Conservation (phyloP, 352 stramenopile genomes). For the Saprolegnia parasitica region DNA sequence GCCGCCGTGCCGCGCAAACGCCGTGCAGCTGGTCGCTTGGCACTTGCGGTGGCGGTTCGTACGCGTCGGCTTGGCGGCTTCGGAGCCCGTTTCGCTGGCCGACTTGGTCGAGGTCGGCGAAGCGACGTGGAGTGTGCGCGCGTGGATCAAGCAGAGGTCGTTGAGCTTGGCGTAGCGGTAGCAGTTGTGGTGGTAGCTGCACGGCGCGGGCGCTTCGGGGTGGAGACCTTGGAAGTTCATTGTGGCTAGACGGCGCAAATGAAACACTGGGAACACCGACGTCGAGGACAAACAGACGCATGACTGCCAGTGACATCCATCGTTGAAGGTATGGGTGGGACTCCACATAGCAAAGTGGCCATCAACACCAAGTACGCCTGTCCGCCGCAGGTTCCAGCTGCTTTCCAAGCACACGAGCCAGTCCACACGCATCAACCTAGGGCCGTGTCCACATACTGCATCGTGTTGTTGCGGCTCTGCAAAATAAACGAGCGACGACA, state of each 20-base stretch:
- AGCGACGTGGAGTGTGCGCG: not conserved
- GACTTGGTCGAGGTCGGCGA: constrained; percentile 11
- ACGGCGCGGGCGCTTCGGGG: not conserved
- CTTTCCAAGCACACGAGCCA: not conserved
- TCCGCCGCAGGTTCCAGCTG: not conserved
- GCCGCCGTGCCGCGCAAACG: not conserved
- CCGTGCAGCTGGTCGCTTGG: constrained; percentile 6
- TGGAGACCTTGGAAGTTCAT: constrained; percentile 4
- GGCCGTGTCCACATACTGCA: too few relatives aligned
- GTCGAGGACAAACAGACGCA: constrained; percentile 3
- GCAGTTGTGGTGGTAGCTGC: constrained; percentile 23
- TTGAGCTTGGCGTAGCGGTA: constrained; percentile 22
- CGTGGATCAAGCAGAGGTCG: constrained; percentile 15
- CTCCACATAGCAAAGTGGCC: not conserved
- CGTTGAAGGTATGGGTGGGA: constrained; percentile 5
- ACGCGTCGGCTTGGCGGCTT: not conserved
- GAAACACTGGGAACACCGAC: not conserved
- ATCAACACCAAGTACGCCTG: not conserved
- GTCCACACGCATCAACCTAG: too few relatives aligned
- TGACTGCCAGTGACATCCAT: constrained; percentile 6
- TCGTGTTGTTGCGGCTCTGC: too few relatives aligned
- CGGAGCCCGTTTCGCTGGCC: not conserved
- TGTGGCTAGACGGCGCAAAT: not conserved
- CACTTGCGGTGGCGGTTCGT: constrained; percentile 15
- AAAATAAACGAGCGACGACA: too few relatives aligned